Evolutionary conservation across 2,329 filamentous ascomycete genomes (phyloP).

Genomic region (Fulvia fulva): DNA sequence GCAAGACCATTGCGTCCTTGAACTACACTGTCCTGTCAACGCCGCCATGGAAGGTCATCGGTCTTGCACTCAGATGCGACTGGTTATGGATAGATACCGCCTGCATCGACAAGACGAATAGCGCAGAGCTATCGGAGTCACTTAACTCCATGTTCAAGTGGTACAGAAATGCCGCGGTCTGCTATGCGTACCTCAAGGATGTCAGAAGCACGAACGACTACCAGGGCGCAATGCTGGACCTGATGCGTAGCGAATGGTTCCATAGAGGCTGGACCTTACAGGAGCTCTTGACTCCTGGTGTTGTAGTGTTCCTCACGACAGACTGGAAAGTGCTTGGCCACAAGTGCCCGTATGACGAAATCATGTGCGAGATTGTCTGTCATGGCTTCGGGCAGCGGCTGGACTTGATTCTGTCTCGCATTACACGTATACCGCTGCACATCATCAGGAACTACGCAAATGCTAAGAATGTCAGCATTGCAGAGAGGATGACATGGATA

Average conservation of each 20-base stretch:
- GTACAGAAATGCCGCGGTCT: constrained; percentile 16
- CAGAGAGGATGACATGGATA: too few relatives aligned
- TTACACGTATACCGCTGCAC: too few relatives aligned
- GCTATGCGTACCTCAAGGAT: constrained; percentile 17
- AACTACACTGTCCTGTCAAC: not conserved
- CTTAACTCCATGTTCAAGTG: constrained; percentile 21
- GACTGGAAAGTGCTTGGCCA: constrained; percentile 14
- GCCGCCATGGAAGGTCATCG: not conserved
- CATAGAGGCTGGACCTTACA: constrained; percentile 5
- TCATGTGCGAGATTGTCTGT: not conserved
- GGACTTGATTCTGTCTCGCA: not conserved
- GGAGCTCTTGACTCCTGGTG: not conserved
- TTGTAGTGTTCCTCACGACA: constrained; percentile 2
- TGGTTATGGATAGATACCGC: constrained; percentile 23
- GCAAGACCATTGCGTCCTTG: not conserved
- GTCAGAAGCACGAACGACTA: not conserved
- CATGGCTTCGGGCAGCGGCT: not conserved
- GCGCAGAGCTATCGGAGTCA: constrained; percentile 14
- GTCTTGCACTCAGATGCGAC: not conserved
- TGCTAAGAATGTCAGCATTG: too few relatives aligned
- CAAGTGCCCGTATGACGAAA: constrained; percentile 4
- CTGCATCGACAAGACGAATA: constrained; percentile 20
- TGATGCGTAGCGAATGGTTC: constrained; percentile 3
- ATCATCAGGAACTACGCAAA: too few relatives aligned
- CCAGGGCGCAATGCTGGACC: not conserved